Percentiles rank a stretch among this genome's conserved stretches.
phyloP scores from a whole-genome alignment of 306 rosid species.

The Citrullus mucosospermus region DNA sequence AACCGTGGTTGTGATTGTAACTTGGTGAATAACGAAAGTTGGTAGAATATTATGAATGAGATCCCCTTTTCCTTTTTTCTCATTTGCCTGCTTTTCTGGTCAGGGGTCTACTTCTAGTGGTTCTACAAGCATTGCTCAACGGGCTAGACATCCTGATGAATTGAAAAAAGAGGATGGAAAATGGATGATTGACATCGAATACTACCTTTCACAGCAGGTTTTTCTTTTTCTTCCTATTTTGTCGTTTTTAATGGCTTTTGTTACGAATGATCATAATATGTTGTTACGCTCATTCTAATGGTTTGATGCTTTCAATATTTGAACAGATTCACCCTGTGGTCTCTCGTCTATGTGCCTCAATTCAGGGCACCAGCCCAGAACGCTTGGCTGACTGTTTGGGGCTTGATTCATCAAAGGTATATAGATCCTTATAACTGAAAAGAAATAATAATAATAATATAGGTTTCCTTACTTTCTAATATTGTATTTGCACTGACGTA shows the following conservation, averaged over 20 bases:
- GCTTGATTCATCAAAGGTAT: slow-evolving; percentile 83
- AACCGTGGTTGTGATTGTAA: not conserved
- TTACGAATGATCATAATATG: not conserved
- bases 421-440: slow-evolving; percentile 4
- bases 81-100: slow-evolving; percentile 13
- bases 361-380: slow-evolving; percentile 93
- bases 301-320: slow-evolving; percentile 13
- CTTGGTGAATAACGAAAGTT: slow-evolving; percentile 2
- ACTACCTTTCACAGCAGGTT: slow-evolving; percentile 94
- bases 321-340: slow-evolving; percentile 91
- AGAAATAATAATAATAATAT: not conserved
- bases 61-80: slow-evolving; percentile 5
- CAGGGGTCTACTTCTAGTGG: slow-evolving; percentile 63
- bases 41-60: slow-evolving; percentile 5
- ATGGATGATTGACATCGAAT: slow-evolving; percentile 91
- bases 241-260: not conserved
- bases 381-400: slow-evolving; percentile 93
- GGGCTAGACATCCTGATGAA: slow-evolving; percentile 98
- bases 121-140: slow-evolving; percentile 62
- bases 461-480: not conserved
- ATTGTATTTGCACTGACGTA: not conserved
- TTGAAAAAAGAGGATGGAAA: slow-evolving; percentile 77
- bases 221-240: not conserved
- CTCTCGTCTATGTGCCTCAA: slow-evolving; percentile 90
- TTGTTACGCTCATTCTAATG: slow-evolving; percentile 6